A percentile compares a stretch with the other conserved stretches of the same genome.
phyloP scores from a whole-genome alignment of 2,329 filamentous ascomycete genomes.

The Aureobasidium zeae region DNA sequence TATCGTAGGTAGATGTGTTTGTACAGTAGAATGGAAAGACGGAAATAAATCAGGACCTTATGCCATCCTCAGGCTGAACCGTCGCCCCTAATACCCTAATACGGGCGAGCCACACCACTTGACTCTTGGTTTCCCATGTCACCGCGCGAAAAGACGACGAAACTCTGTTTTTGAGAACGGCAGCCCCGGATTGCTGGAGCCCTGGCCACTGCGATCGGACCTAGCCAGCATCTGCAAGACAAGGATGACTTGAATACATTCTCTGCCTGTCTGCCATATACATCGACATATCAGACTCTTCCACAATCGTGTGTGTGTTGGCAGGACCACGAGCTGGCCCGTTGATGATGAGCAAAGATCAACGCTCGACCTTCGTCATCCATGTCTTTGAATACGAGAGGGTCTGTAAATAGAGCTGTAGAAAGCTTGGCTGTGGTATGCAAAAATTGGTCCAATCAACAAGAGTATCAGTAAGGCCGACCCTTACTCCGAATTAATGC shows the following conservation, averaged over 20 bases:
- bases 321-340: constrained; percentile 5
- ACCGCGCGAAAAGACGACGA: constrained; percentile 4
- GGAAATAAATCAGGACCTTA: constrained; percentile 7
- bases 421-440: constrained; percentile 1
- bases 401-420: constrained; percentile 6
- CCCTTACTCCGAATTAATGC: too few species aligned
- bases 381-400: constrained; percentile 45
- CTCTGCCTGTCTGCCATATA: neutral
- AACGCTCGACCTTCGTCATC: constrained; percentile 51
- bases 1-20: neutral
- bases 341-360: constrained; percentile 12
- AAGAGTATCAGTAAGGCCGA: too few species aligned
- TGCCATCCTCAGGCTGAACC: too few species aligned
- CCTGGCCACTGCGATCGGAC: too few species aligned
- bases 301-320: too few species aligned
- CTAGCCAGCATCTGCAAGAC: too few species aligned
- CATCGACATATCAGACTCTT: too few species aligned
- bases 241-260: neutral
- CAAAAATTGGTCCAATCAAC: constrained; percentile 1
- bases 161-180: constrained; percentile 11
- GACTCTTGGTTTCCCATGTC: constrained; percentile 11
- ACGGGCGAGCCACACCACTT: constrained; percentile 11
- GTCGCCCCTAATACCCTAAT: constrained; percentile 2
- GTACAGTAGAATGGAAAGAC: neutral
- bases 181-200: constrained; percentile 4